These are phyloP conservation scores for Termitomyces bulborhizus DNA, from an alignment of 768 basidiomycete species.

Conservation along the genomic window DNA sequence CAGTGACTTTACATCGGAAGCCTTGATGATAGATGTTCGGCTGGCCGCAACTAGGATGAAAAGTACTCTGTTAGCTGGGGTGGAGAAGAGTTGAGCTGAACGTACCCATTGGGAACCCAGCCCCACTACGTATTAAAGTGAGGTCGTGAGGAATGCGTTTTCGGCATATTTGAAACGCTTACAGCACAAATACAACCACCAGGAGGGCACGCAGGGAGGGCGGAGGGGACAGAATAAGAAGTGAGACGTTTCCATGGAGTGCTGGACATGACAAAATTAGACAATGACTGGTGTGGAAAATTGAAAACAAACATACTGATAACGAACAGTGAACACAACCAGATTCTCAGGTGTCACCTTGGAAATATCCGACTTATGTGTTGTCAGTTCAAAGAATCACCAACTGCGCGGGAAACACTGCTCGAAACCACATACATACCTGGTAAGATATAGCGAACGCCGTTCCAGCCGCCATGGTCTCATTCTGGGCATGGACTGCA, in stretches of 20 bases:
- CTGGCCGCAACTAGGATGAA: constrained; percentile 36
- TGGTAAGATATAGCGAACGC: constrained; percentile 51
- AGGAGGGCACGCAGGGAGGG: constrained; percentile 41
- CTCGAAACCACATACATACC: constrained; percentile 17
- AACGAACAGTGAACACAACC: constrained; percentile 44
- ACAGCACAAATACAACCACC: constrained; percentile 50
- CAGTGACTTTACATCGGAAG: constrained; percentile 44
- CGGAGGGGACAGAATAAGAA: constrained; percentile 40
- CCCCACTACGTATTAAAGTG: constrained; percentile 33
- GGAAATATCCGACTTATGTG: constrained; percentile 36
- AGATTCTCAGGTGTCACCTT: constrained; percentile 42
- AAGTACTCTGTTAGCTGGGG: background rate
- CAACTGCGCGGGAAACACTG: background rate
- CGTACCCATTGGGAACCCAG: constrained; percentile 44
- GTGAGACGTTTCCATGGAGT: constrained; percentile 48
- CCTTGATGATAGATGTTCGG: constrained; percentile 46
- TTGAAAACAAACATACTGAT: constrained; percentile 28
- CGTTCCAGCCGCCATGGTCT: constrained; percentile 45
- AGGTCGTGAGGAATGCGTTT: background rate
- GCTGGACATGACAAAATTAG: constrained; percentile 18
- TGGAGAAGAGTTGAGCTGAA: background rate
- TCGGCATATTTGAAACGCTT: constrained; percentile 14
- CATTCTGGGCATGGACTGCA: constrained; percentile 48
- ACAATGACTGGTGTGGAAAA: background rate
- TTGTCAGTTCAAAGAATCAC: background rate